A percentile compares a stretch with the other conserved stretches of the same genome.
phyloP scores from a whole-genome alignment of 768 basidiomycete species.

The Kondoa subrosea region DNA sequence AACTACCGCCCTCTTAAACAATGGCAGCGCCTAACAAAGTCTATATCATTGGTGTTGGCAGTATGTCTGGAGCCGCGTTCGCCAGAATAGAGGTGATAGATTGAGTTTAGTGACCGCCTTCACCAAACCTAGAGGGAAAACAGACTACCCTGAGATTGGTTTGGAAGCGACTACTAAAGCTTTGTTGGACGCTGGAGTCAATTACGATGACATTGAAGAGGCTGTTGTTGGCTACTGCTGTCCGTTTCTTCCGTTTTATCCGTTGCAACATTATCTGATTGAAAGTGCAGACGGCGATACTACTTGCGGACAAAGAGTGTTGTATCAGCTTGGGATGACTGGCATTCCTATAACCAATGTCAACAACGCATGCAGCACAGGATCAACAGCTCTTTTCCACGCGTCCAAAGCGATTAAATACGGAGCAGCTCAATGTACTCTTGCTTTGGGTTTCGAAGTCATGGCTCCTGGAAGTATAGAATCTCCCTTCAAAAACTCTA shows the following conservation, averaged over 20 bases:
- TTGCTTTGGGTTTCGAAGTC: slow-evolving; percentile 74
- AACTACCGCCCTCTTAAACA: no score
- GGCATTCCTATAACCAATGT: slow-evolving; percentile 65
- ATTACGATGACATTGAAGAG: slow-evolving; percentile 55
- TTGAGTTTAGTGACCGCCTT: no score
- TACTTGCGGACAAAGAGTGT: slow-evolving; percentile 41
- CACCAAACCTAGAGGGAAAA: not conserved
- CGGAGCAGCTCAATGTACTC: slow-evolving; percentile 52
- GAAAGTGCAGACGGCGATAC: slow-evolving; percentile 14
- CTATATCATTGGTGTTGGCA: no score
- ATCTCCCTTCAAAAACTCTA: slow-evolving; percentile 19
- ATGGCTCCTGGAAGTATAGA: slow-evolving; percentile 26
- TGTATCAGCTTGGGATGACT: slow-evolving; percentile 65
- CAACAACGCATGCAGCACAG: slow-evolving; percentile 41
- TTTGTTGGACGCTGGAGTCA: slow-evolving; percentile 71
- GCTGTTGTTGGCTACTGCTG: slow-evolving; percentile 65
- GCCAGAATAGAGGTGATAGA: no score
- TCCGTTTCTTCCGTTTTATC: slow-evolving; percentile 5
- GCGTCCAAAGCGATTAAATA: slow-evolving; percentile 55
- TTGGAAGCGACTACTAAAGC: slow-evolving; percentile 75
- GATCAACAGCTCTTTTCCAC: slow-evolving; percentile 47
- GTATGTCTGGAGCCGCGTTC: no score
- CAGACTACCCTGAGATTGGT: slow-evolving; percentile 49
- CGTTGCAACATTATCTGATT: not conserved
- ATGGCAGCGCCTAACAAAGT: no score